Evolutionary conservation across 2,329 filamentous ascomycete genomes (phyloP).

Genomic region (Alternaria angustiovoidea): DNA sequence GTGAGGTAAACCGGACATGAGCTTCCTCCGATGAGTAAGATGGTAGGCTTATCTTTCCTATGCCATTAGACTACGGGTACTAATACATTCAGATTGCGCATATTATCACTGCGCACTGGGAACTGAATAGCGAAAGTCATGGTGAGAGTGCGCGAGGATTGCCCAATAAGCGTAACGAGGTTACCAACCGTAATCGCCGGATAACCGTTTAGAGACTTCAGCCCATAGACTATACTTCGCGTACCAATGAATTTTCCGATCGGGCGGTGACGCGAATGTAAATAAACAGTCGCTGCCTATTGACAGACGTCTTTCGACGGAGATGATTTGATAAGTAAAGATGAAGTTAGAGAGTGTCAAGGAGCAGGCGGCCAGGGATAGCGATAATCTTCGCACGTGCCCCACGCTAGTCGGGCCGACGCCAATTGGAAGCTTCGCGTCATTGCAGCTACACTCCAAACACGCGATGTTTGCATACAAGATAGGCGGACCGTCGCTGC

Average conservation of each 20-base stretch:
- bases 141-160: not conserved
- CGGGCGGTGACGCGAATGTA: not conserved
- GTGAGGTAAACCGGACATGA: not conserved
- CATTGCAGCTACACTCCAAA: constrained; percentile 12
- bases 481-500: constrained; percentile 9
- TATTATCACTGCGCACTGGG: not conserved
- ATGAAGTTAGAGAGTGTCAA: not conserved
- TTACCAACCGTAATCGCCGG: not conserved
- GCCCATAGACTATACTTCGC: no score
- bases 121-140: not conserved
- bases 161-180: not conserved
- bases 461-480: constrained; percentile 17
- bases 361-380: not conserved
- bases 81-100: not conserved
- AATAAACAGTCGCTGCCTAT: not conserved
- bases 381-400: constrained; percentile 6
- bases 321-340: not conserved
- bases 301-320: not conserved
- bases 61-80: not conserved
- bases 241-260: not conserved
- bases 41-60: not conserved
- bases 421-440: constrained; percentile 17
- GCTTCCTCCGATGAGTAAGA: not conserved
- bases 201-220: not conserved
- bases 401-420: constrained; percentile 16